Base-by-base conservation (phyloP, 2,329 filamentous ascomycete species). In the Curvularia spicifera region DNA sequence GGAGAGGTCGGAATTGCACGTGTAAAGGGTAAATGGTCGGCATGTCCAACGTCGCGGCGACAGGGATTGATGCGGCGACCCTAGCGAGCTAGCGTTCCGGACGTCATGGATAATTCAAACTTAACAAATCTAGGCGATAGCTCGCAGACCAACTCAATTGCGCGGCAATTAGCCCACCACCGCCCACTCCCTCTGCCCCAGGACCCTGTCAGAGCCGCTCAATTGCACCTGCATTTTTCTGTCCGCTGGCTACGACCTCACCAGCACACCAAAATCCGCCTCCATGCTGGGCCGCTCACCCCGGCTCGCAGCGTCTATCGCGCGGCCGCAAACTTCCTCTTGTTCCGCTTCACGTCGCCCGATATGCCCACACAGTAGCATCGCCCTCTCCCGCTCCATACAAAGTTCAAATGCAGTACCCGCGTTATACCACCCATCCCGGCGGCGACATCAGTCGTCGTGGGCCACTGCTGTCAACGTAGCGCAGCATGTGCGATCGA, bases 391-490 rank as follows among this genome's bases (percentile, higher is more conserved):
- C 15, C 57, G 42, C 55, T 52, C 51, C n/a, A 39, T 37, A 35
- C 51, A 52, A 35, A 51, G 37, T 8, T 45, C 26, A 7, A 61
- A 58, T 47, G 47, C 35, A 31, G 33, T 70, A 42, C 68, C 74
- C 51, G 67, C 65, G 44, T 67, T 71, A 56, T 69, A 71, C 60
- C 71, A 80, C 56, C 76, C 80, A 7, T 73, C 77, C 45, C 70
- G 74, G 59, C 78, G 80, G 72, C 78, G 80, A 62, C 75, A 79
- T 53, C 80, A 83, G 61, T 93, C 89, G n/a, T 87, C 88, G 49
- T 91, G 90, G 84, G 89, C 88, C 2, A 89, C 91, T 44, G 90
- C 90, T 7, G 89, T 91, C 35, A 82, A 82, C 45, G 83, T 84
- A 39, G 85, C 85, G 43, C 85, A 90, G 66, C 89, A 89, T 75